Evolutionary conservation across 306 rosid genomes (phyloP).

Genomic region (Acacia crassicarpa): DNA sequence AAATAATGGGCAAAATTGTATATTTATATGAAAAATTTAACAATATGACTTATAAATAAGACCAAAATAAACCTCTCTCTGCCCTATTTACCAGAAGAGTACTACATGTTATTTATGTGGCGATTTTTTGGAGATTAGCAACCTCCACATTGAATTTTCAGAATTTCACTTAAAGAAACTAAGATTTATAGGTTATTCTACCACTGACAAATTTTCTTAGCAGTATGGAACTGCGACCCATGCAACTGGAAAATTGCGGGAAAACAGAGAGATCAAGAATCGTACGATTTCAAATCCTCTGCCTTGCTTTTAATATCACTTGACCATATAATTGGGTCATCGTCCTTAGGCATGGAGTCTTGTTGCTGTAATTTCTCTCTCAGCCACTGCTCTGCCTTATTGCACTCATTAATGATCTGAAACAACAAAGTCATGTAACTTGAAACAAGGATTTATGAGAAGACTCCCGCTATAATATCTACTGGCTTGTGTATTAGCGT

Average conservation of each 20-base stretch:
- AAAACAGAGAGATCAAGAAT: conserved; percentile 19
- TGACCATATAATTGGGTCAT: conserved; percentile 57
- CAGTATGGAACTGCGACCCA: background rate
- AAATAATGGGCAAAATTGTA: too few species aligned
- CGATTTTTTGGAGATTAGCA: background rate
- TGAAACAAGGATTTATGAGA: conserved; percentile 26
- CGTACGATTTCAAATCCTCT: conserved; percentile 66
- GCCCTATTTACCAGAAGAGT: too few species aligned
- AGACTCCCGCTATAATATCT: conserved; percentile 16
- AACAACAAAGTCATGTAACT: conserved; percentile 28
- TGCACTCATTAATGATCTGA: conserved; percentile 61
- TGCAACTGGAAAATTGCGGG: conserved; percentile 7
- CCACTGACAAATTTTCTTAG: background rate
- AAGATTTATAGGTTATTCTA: background rate
- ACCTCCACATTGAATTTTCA: background rate
- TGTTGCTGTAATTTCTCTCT: conserved; percentile 65
- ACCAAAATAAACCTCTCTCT: too few species aligned
- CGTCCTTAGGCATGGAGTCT: conserved; percentile 60
- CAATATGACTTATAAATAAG: too few species aligned
- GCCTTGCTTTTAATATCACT: conserved; percentile 58
- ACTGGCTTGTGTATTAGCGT: conserved; percentile 3
- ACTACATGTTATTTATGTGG: background rate
- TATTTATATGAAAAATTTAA: too few species aligned
- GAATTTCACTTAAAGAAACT: background rate
- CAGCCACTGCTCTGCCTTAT: conserved; percentile 76